These are phyloP conservation scores for Aspergillus phoenicis DNA, from an alignment of 2,329 filamentous ascomycete genomes.

Conservation along the genomic window DNA sequence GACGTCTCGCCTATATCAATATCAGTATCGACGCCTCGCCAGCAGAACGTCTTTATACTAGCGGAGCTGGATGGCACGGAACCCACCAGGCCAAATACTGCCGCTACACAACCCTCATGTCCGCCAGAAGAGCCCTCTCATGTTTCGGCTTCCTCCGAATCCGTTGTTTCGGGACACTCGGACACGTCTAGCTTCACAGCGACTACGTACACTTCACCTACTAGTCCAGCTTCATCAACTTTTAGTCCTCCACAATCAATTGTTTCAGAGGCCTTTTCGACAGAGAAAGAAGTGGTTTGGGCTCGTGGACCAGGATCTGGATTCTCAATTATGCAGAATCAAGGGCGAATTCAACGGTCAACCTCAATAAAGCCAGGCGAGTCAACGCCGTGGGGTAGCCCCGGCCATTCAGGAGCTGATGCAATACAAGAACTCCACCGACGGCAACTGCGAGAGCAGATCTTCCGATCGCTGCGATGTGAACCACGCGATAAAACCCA, in stretches of 20 bases:
- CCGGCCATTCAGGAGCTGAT: neutral
- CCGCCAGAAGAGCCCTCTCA: neutral
- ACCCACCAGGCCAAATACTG: neutral
- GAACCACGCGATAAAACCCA: constrained; percentile 31
- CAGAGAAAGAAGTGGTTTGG: constrained; percentile 4
- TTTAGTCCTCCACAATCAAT: neutral
- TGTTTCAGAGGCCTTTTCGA: neutral
- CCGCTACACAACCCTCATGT: neutral
- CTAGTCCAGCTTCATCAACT: constrained; percentile 10
- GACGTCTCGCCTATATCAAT: neutral
- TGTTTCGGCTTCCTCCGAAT: constrained; percentile 25
- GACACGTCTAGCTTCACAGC: constrained; percentile 19
- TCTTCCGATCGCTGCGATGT: constrained; percentile 30
- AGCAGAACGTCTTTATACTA: neutral
- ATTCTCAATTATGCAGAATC: neutral
- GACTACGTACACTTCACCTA: constrained; percentile 12
- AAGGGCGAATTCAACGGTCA: neutral
- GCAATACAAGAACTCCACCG: constrained; percentile 30
- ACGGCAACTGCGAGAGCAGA: constrained; percentile 27
- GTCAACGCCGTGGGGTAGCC: neutral
- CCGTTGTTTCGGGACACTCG: constrained; percentile 20
- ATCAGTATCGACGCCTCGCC: neutral
- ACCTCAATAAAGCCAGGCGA: neutral
- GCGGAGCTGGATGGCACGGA: neutral
- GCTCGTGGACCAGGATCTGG: neutral